phyloP scores from a whole-genome alignment of 371 early-diverging fungal species.

The Mucor piriformis region DNA sequence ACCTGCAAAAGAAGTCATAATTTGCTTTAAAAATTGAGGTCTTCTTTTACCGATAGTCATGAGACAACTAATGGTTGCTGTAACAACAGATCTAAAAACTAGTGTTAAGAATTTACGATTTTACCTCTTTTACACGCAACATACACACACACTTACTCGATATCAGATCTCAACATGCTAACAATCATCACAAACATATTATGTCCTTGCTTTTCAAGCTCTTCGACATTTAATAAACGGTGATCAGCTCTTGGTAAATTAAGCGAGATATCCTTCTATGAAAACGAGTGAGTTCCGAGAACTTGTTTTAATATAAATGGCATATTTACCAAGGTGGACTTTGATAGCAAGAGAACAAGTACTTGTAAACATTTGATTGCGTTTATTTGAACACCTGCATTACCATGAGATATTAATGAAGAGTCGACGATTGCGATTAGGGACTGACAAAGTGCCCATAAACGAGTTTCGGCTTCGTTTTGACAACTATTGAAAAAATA shows the following conservation, averaged over 20 bases:
- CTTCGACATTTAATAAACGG: slow-evolving; percentile 35
- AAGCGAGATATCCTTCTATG: slow-evolving; percentile 43
- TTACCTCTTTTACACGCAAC: background rate
- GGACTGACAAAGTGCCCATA: slow-evolving; percentile 40
- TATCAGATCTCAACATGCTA: slow-evolving; percentile 12
- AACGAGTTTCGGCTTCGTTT: slow-evolving; percentile 45
- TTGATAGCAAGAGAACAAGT: slow-evolving; percentile 41
- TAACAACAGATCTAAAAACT: slow-evolving; percentile 32
- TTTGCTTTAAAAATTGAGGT: slow-evolving; percentile 33
- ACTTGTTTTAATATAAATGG: too few relatives aligned
- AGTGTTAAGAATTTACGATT: background rate
- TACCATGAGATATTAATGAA: slow-evolving; percentile 29
- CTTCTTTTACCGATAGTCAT: slow-evolving; percentile 39
- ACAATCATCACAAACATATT: slow-evolving; percentile 29
- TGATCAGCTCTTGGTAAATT: slow-evolving; percentile 44
- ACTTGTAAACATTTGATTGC: slow-evolving; percentile 53
- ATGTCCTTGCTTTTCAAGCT: slow-evolving; percentile 41
- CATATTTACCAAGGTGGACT: slow-evolving; percentile 16
- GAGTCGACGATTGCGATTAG: slow-evolving; percentile 32
- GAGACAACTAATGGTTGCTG: slow-evolving; percentile 50
- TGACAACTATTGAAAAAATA: slow-evolving; percentile 34
- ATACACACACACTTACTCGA: slow-evolving; percentile 13
- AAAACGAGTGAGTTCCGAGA: too few relatives aligned
- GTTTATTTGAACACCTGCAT: slow-evolving; percentile 44
- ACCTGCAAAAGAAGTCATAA: slow-evolving; percentile 24